Percentiles rank a stretch among this genome's conserved stretches.
Evolutionary conservation across 1,284 basidiomycete genomes (phyloP).

Genomic region (Ceratobasidium sp.): DNA sequence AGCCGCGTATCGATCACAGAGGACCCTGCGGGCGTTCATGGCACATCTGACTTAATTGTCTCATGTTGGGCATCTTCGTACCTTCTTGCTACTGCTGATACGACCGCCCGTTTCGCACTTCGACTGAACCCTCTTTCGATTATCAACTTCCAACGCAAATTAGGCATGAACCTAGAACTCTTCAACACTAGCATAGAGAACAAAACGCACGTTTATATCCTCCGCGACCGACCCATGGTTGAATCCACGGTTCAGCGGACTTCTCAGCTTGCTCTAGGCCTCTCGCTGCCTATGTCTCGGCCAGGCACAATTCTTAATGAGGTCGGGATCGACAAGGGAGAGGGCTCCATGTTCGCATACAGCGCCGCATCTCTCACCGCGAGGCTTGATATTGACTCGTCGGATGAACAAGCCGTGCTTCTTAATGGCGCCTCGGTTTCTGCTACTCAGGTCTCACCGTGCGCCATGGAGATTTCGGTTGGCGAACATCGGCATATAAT

Average conservation of each 20-base stretch:
- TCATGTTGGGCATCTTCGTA: conserved; percentile 29
- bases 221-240: conserved; percentile 52
- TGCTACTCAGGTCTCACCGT: conserved; percentile 58
- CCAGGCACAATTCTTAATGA: conserved; percentile 56
- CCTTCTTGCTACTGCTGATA: background rate
- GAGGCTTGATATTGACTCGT: conserved; percentile 55
- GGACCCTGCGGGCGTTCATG: conserved; percentile 15
- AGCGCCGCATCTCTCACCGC: conserved; percentile 56
- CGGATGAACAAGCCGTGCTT: conserved; percentile 57
- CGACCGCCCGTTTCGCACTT: background rate
- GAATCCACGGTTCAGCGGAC: conserved; percentile 2
- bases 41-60: conserved; percentile 23
- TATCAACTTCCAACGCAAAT: conserved; percentile 40
- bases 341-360: conserved; percentile 46
- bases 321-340: background rate
- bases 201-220: conserved; percentile 55
- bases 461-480: conserved; percentile 57
- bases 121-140: background rate
- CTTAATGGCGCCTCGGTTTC: conserved; percentile 50
- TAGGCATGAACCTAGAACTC: conserved; percentile 56
- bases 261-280: background rate
- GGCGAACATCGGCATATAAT: conserved; percentile 54
- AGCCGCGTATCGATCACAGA: background rate
- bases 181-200: conserved; percentile 57
- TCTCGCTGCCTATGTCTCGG: background rate